phyloP scores from a whole-genome alignment of 768 basidiomycete species.

The Amyloporia xantha region DNA sequence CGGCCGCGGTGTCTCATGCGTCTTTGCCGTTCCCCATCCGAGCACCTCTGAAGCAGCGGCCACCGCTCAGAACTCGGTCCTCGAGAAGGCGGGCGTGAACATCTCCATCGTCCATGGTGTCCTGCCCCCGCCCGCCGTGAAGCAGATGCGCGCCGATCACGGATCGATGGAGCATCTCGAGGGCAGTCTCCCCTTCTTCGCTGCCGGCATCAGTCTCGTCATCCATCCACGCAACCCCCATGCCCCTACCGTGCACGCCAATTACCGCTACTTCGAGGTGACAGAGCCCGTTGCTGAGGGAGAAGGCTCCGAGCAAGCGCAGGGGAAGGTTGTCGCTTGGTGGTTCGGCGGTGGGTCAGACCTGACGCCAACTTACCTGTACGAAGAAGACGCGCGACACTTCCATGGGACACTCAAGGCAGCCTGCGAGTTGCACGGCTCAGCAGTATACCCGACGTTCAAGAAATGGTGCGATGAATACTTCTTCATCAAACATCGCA shows the following conservation, averaged over 20 bases:
- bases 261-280: conserved; percentile 97
- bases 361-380: conserved; percentile 90
- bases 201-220: conserved; percentile 87
- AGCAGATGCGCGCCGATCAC: conserved; percentile 95
- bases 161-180: conserved; percentile 57
- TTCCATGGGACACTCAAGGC: conserved; percentile 77
- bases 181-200: conserved; percentile 82
- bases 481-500: conserved; percentile 86
- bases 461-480: conserved; percentile 99
- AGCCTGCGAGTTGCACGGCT: conserved; percentile 70
- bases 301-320: conserved; percentile 26
- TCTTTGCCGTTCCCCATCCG: conserved; percentile 50
- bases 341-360: conserved; percentile 99
- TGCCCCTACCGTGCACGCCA: conserved; percentile 90
- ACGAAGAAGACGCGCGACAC: conserved; percentile 77
- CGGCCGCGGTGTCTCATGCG: conserved; percentile 81
- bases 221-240: conserved; percentile 92
- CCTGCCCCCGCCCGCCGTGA: conserved; percentile 84
- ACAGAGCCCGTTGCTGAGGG: conserved; percentile 36
- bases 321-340: conserved; percentile 72
- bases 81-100: conserved; percentile 97
- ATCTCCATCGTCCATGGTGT: conserved; percentile 86
- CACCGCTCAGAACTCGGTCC: conserved; percentile 39
- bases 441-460: conserved; percentile 65
- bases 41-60: conserved; percentile 27